phyloP scores from a whole-genome alignment of 805 yeast species.

The Cyberlindnera xishuangbannaensis region DNA sequence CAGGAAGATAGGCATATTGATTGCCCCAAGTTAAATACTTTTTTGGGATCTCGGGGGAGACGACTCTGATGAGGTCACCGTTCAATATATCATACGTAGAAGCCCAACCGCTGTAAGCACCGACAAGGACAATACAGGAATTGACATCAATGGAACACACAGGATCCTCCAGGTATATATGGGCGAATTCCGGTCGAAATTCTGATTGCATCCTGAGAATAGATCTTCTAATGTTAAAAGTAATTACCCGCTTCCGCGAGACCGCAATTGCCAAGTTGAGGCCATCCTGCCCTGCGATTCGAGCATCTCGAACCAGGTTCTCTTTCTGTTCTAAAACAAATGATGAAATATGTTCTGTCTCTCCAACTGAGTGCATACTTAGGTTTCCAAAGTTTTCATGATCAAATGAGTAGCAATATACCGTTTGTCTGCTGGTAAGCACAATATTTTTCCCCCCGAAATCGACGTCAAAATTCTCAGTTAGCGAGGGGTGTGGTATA shows the following conservation, averaged over 20 bases:
- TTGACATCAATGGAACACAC: slow-evolving; percentile 19
- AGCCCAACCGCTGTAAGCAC: slow-evolving; percentile 21
- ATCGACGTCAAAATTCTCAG: slow-evolving; percentile 20
- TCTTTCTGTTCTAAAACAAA: slow-evolving; percentile 17
- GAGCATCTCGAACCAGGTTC: slow-evolving; percentile 1
- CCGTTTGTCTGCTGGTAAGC: slow-evolving; percentile 3
- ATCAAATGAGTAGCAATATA: slow-evolving; percentile 13
- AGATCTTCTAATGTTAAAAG: slow-evolving; percentile 14
- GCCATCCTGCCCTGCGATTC: slow-evolving; percentile 25
- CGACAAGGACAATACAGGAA: slow-evolving; percentile 18
- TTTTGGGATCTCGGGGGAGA: slow-evolving; percentile 17
- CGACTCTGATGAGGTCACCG: slow-evolving; percentile 15
- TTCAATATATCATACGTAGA: slow-evolving; percentile 20
- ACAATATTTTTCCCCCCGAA: slow-evolving; percentile 18
- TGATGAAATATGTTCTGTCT: slow-evolving; percentile 7
- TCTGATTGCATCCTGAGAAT: slow-evolving; percentile 1
- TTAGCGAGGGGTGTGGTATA: slow-evolving; percentile 3
- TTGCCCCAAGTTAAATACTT: slow-evolving; percentile 4
- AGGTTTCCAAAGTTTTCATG: slow-evolving; percentile 10
- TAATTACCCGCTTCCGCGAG: slow-evolving; percentile 7
- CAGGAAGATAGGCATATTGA: slow-evolving; percentile 1
- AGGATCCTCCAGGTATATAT: slow-evolving; percentile 6
- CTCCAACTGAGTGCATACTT: slow-evolving; percentile 2
- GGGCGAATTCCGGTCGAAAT: slow-evolving; percentile 3
- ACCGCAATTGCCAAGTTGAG: slow-evolving; percentile 20